Percentiles rank a stretch among this genome's conserved stretches.
Conservation (phyloP, 1,284 basidiomycete genomes). For the Malassezia brasiliensis region DNA sequence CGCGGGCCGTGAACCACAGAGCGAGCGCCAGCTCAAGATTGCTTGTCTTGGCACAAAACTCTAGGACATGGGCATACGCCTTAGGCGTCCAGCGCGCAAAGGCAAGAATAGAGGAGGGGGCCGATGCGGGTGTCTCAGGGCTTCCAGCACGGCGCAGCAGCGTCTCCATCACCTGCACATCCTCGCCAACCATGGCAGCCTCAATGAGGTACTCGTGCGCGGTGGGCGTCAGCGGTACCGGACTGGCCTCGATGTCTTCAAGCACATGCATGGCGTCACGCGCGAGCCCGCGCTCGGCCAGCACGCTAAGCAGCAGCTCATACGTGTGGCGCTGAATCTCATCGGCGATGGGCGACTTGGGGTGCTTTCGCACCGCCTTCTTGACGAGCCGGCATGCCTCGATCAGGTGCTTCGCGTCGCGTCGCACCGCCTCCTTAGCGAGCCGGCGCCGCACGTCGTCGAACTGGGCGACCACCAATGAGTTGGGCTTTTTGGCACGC, state of each 20-base stretch:
- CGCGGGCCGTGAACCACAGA: slow-evolving; percentile 21
- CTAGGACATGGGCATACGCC: slow-evolving; percentile 13
- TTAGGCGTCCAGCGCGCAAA: not conserved
- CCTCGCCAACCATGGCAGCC: not conserved
- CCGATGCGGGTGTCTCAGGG: not conserved
- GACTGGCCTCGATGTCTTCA: slow-evolving; percentile 23
- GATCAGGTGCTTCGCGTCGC: not conserved
- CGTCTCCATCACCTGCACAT: not conserved
- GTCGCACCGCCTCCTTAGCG: not conserved
- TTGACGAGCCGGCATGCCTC: not conserved
- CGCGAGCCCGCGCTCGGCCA: slow-evolving; percentile 20
- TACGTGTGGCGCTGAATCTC: not conserved
- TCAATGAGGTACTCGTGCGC: not conserved
- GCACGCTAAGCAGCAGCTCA: not conserved
- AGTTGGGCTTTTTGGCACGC: not conserved
- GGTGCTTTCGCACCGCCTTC: not conserved
- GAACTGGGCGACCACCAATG: not conserved
- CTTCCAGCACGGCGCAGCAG: not conserved
- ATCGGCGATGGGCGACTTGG: not conserved
- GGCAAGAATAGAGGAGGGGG: not conserved
- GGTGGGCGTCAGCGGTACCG: not conserved
- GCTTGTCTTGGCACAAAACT: slow-evolving; percentile 20
- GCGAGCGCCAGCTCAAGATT: slow-evolving; percentile 29
- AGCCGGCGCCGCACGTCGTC: not conserved
- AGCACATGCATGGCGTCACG: slow-evolving; percentile 20